Percentiles rank a stretch among this genome's conserved stretches.
These are phyloP conservation scores for Neodidymelliopsis sp. DNA, from an alignment of 2,329 filamentous ascomycete genomes.

Conservation along the genomic window DNA sequence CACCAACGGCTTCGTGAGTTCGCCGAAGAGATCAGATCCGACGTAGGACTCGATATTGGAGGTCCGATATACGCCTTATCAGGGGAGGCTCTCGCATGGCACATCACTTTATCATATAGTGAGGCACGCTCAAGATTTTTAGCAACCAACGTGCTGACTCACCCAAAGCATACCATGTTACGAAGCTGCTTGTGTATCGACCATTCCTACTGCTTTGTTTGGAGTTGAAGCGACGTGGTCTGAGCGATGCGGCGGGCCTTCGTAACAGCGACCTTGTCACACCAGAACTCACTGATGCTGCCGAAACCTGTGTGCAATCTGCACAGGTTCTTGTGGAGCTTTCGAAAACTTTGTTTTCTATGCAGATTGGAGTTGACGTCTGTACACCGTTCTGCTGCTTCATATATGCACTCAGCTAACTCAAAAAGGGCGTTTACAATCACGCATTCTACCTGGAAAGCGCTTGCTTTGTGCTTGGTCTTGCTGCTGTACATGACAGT, in stretches of 20 bases:
- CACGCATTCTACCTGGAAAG: slow-evolving; percentile 17
- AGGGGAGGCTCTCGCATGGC: slow-evolving; percentile 13
- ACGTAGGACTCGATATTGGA: slow-evolving; percentile 1
- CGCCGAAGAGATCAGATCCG: not conserved
- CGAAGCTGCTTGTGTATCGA: slow-evolving; percentile 8
- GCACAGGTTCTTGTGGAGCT: slow-evolving; percentile 6
- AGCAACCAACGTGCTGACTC: not conserved
- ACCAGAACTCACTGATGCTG: slow-evolving; percentile 3
- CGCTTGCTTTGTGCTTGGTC: slow-evolving; percentile 11
- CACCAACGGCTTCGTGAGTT: slow-evolving; percentile 1
- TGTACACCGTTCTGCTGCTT: not conserved
- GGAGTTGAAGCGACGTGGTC: slow-evolving; percentile 9
- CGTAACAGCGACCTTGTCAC: slow-evolving; percentile 10
- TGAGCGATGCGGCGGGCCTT: no score
- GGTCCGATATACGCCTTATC: slow-evolving; percentile 7
- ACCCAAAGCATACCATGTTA: not conserved
- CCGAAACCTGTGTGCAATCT: not conserved
- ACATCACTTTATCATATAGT: slow-evolving; percentile 14
- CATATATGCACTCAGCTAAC: not conserved
- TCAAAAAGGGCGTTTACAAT: not conserved
- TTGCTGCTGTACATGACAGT: slow-evolving; percentile 5
- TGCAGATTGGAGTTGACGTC: slow-evolving; percentile 11
- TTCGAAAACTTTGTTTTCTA: slow-evolving; percentile 7
- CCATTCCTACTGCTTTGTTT: slow-evolving; percentile 8
- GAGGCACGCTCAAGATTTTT: not conserved